phyloP scores from a whole-genome alignment of 345 rosid genomes.

The Boechera retrofracta region DNA sequence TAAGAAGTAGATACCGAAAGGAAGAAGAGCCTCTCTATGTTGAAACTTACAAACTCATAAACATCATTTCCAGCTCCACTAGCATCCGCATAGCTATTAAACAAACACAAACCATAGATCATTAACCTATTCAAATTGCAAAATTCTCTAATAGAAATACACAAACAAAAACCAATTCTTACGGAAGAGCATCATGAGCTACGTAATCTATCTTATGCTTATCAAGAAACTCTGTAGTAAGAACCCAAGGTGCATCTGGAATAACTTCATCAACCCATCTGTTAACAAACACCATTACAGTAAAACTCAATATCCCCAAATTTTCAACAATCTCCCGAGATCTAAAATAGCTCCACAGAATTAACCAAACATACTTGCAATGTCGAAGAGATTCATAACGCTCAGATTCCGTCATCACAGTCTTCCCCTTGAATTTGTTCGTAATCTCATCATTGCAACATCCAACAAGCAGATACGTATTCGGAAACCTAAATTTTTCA shows the following conservation, averaged over 20 bases:
- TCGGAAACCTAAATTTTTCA: constrained; percentile 56
- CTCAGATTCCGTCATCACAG: constrained; percentile 70
- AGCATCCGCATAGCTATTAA: constrained; percentile 66
- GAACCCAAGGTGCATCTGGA: constrained; percentile 82
- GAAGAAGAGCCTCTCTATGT: background rate
- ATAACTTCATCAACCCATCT: constrained; percentile 87
- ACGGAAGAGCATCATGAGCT: constrained; percentile 77
- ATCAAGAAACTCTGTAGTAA: constrained; percentile 64
- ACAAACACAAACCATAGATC: background rate
- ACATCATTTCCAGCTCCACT: constrained; percentile 80
- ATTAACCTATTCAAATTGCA: background rate
- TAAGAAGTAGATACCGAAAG: background rate
- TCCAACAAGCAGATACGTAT: constrained; percentile 65
- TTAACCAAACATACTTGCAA: constrained; percentile 54
- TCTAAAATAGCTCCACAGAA: background rate
- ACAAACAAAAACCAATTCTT: constrained; percentile 25
- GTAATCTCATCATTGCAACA: constrained; percentile 73
- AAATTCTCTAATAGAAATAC: background rate
- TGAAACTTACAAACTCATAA: constrained; percentile 68
- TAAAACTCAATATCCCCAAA: background rate
- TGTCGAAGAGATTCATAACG: constrained; percentile 74
- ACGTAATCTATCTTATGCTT: constrained; percentile 68
- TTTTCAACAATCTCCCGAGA: background rate
- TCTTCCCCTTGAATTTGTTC: constrained; percentile 68
- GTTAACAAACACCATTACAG: constrained; percentile 13